phyloP scores from a whole-genome alignment of 441 rosid species.

The Oxalis stricta region DNA sequence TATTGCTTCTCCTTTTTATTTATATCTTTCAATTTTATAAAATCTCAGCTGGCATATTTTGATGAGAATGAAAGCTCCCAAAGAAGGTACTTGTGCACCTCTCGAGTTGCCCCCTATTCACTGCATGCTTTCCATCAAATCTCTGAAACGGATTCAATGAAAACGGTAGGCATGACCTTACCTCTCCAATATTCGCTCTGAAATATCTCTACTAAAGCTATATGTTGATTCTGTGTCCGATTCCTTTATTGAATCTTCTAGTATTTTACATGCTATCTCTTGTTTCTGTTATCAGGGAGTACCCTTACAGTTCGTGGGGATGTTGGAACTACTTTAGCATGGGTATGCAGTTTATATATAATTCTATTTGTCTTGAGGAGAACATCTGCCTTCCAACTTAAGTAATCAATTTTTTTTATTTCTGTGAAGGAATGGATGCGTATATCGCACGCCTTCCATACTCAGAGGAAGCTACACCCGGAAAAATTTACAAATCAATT shows the following conservation, averaged over 20 bases:
- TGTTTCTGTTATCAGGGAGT: slow-evolving; percentile 2
- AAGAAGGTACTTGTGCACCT: slow-evolving; percentile 29
- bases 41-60: slow-evolving; percentile 31
- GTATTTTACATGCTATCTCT: not conserved
- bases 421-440: slow-evolving; percentile 35
- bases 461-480: slow-evolving; percentile 32
- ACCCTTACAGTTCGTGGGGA: slow-evolving; percentile 42
- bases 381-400: too few species aligned
- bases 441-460: slow-evolving; percentile 40
- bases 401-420: not conserved
- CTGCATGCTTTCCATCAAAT: slow-evolving; percentile 34
- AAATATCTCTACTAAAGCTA: too few species aligned
- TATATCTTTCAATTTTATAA: not conserved
- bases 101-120: slow-evolving; percentile 40
- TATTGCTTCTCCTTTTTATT: not conserved
- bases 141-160: slow-evolving; percentile 18
- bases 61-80: slow-evolving; percentile 25
- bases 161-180: slow-evolving; percentile 16
- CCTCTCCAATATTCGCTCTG: not conserved
- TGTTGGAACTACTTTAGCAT: slow-evolving; percentile 51
- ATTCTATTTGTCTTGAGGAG: slow-evolving; percentile 1
- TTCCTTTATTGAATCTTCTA: not conserved
- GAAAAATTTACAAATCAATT: slow-evolving; percentile 37
- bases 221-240: not conserved
- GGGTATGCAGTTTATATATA: slow-evolving; percentile 19